Evolutionary conservation across 331 rosid genomes (phyloP).

Genomic region (Quercus phellos): DNA sequence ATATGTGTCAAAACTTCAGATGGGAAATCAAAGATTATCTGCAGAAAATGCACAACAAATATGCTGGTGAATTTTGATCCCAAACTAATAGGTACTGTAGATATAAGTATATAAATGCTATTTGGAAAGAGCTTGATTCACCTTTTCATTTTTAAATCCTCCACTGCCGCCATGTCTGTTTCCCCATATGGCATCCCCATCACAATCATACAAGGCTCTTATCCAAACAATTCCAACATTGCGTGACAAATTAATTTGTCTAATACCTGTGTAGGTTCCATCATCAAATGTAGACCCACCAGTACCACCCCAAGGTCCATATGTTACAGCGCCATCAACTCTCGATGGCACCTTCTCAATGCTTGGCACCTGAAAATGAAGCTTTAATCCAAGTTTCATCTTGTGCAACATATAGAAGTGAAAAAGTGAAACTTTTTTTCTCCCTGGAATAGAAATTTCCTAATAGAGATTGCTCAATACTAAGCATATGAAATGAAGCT

Average conservation of each 20-base stretch:
- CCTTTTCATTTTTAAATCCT: constrained; percentile 81
- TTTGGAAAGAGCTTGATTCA: constrained; percentile 11
- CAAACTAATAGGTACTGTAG: background rate
- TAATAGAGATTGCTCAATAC: background rate
- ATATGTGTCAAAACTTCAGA: constrained; percentile 75
- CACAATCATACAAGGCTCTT: constrained; percentile 58
- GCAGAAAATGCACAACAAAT: constrained; percentile 24
- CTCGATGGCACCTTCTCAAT: constrained; percentile 30
- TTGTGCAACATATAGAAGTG: background rate
- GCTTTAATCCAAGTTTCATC: constrained; percentile 1
- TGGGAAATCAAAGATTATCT: constrained; percentile 73
- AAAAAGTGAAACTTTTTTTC: background rate
- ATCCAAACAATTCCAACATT: constrained; percentile 70
- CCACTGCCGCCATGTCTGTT: constrained; percentile 71
- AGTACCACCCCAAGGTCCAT: constrained; percentile 86
- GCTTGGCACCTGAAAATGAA: constrained; percentile 34
- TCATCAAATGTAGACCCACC: constrained; percentile 72
- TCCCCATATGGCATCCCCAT: constrained; percentile 73
- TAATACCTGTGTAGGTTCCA: constrained; percentile 59
- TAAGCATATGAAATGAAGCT: constrained; percentile 34
- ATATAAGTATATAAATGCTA: background rate
- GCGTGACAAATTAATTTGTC: constrained; percentile 70
- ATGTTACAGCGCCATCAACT: constrained; percentile 53
- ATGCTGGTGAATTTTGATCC: background rate
- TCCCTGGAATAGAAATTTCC: too few species aligned